Evolutionary conservation across 2,329 filamentous ascomycete species (phyloP).

Genomic region (Fusarium agapanthi): DNA sequence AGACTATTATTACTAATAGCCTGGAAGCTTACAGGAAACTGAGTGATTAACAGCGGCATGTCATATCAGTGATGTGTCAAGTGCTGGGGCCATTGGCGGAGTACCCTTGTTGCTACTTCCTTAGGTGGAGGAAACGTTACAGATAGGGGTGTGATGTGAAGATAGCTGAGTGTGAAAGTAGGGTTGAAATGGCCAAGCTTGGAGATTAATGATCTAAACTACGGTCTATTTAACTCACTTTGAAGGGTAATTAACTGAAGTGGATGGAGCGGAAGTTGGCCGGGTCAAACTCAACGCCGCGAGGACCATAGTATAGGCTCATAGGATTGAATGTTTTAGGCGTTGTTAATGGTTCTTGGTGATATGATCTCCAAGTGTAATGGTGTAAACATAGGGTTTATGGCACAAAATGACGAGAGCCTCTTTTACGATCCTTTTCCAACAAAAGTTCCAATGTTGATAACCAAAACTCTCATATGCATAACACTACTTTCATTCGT

Average conservation of each 20-base stretch:
- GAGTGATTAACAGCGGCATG: too few relatives aligned
- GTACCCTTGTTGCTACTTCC: background rate
- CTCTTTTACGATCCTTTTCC: too few relatives aligned
- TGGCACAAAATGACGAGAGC: background rate
- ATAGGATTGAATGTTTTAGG: background rate
- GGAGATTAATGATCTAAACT: too few relatives aligned
- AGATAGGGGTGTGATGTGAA: too few relatives aligned
- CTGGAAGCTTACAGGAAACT: too few relatives aligned
- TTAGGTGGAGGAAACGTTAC: too few relatives aligned
- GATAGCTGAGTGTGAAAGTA: too few relatives aligned
- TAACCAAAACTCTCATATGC: background rate
- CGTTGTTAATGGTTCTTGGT: rapidly evolving
- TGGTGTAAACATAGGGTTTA: background rate
- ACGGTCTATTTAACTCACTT: background rate
- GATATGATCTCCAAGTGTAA: background rate
- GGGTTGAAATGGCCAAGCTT: too few relatives aligned
- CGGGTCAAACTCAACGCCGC: background rate
- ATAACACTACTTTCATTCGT: too few relatives aligned
- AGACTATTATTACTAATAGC: too few relatives aligned
- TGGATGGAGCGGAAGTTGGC: background rate
- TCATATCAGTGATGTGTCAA: rapidly evolving
- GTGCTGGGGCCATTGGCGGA: background rate
- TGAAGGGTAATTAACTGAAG: background rate
- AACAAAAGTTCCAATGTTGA: too few relatives aligned
- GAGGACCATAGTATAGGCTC: background rate